These are phyloP conservation scores for Arthroderma sp. DNA, from an alignment of 2,329 filamentous ascomycete species.

Conservation along the genomic window DNA sequence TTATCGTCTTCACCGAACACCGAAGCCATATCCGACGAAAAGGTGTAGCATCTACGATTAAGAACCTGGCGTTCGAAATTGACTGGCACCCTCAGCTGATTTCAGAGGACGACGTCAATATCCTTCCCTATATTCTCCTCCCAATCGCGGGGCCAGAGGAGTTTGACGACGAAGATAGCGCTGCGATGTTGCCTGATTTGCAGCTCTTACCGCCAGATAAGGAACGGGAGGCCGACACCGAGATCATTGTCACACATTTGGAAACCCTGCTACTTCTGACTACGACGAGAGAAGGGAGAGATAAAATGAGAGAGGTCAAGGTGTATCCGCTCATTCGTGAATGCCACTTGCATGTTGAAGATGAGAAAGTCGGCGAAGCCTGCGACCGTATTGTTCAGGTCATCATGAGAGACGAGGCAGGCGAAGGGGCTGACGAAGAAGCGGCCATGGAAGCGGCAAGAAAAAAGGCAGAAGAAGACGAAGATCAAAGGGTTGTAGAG, in stretches of 20 bases:
- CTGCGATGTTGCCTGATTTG: slow-evolving; percentile 77
- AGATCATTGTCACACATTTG: slow-evolving; percentile 73
- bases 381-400: slow-evolving; percentile 86
- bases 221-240: slow-evolving; percentile 60
- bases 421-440: slow-evolving; percentile 30
- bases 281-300: slow-evolving; percentile 61
- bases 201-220: slow-evolving; percentile 86
- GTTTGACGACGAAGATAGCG: slow-evolving; percentile 72
- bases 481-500: slow-evolving; percentile 33
- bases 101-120: slow-evolving; percentile 57
- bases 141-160: slow-evolving; percentile 82
- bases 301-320: slow-evolving; percentile 59
- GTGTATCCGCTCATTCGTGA: slow-evolving; percentile 86
- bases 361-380: slow-evolving; percentile 69
- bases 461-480: slow-evolving; percentile 29
- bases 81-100: slow-evolving; percentile 59
- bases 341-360: slow-evolving; percentile 61
- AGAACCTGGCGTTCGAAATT: slow-evolving; percentile 81
- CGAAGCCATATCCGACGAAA: slow-evolving; percentile 67
- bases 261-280: slow-evolving; percentile 78
- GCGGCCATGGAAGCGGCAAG: slow-evolving; percentile 28
- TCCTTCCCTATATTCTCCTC: slow-evolving; percentile 77
- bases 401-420: slow-evolving; percentile 65
- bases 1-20: slow-evolving; percentile 91
- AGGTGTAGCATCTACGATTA: slow-evolving; percentile 92